Percentiles rank a stretch among this genome's conserved stretches.
Conservation (phyloP, 75 land plant species). For the Sequoiadendron giganteum region DNA sequence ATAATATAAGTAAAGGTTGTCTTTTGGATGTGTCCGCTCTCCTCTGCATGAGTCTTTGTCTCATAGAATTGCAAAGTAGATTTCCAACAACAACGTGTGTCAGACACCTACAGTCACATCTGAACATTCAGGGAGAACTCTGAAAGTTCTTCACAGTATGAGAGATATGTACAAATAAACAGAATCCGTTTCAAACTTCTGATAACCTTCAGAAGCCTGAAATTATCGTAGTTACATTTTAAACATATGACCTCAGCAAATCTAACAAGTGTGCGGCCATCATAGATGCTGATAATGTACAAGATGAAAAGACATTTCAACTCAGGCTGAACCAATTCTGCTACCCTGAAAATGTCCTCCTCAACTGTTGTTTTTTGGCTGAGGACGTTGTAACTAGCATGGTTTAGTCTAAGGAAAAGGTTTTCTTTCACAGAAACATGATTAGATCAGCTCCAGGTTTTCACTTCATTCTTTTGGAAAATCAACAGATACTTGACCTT, state of each 20-base stretch:
- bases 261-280: neutral
- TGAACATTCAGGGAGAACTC: neutral
- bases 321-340: conserved; percentile 1
- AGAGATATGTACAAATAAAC: neutral
- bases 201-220: neutral
- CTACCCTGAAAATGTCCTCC: neutral
- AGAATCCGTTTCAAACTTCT: neutral
- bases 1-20: neutral
- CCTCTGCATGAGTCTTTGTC: neutral
- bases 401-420: neutral
- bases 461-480: neutral
- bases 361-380: neutral
- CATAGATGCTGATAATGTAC: neutral
- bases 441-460: neutral
- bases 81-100: neutral
- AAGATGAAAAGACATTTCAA: neutral
- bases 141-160: neutral
- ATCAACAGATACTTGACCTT: neutral
- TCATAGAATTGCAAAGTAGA: neutral
- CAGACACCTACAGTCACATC: neutral
- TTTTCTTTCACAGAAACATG: neutral
- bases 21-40: neutral
- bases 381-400: neutral
- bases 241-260: neutral
- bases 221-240: neutral